A percentile compares a stretch with the other conserved stretches of the same genome.
These are phyloP conservation scores for Martiniozyma asiatica DNA, from an alignment of 1,139 yeast species.

Conservation along the genomic window DNA sequence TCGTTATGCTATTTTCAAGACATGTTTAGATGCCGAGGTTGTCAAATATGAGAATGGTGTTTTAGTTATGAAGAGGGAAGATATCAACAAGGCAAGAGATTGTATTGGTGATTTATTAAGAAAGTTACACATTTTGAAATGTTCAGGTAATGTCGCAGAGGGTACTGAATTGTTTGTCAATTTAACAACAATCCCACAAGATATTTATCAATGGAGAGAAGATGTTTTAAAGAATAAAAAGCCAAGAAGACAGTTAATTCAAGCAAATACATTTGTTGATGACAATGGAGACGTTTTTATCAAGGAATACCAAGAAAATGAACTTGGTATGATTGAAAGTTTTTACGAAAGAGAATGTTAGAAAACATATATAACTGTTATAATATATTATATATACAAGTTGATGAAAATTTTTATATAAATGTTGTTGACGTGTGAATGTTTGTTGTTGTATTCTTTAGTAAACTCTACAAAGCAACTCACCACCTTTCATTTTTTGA, in stretches of 20 bases:
- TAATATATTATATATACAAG: too few species aligned
- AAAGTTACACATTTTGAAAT: conserved; percentile 66
- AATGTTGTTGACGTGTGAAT: too few species aligned
- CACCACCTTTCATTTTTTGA: conserved; percentile 57
- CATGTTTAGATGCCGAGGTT: conserved; percentile 51
- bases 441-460: conserved; percentile 4
- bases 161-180: conserved; percentile 55
- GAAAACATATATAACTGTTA: too few species aligned
- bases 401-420: too few species aligned
- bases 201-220: conserved; percentile 53
- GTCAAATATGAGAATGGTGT: conserved; percentile 42
- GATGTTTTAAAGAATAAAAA: conserved; percentile 58
- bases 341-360: conserved; percentile 48
- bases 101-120: conserved; percentile 63
- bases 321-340: conserved; percentile 66
- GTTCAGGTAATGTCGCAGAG: conserved; percentile 55
- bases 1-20: conserved; percentile 70
- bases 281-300: conserved; percentile 37
- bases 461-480: conserved; percentile 71
- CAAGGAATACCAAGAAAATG: conserved; percentile 64
- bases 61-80: conserved; percentile 46
- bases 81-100: conserved; percentile 52
- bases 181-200: conserved; percentile 55
- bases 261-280: conserved; percentile 53
- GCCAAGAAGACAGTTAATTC: conserved; percentile 77